Conservation (phyloP, 176 grass and related monocot genomes). For the Saccharum spontaneum region DNA sequence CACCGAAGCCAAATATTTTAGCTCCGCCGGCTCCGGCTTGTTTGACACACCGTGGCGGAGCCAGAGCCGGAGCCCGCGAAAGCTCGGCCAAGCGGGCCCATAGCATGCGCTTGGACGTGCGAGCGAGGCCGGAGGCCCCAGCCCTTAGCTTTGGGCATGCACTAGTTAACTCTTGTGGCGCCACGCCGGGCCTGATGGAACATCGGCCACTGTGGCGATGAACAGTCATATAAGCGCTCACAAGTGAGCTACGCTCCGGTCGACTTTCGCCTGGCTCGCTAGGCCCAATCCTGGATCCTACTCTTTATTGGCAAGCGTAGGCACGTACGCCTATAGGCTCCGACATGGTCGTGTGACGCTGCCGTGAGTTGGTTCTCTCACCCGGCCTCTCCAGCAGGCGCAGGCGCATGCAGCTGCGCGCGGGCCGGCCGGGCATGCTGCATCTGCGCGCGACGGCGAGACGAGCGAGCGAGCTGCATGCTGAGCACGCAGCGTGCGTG, state of each 20-base stretch:
- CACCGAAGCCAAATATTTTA: too few species aligned
- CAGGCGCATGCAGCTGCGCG: too few species aligned
- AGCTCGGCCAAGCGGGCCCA: too few species aligned
- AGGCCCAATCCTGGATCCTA: conserved; percentile 35
- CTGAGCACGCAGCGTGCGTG: neutral
- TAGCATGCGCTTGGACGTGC: too few species aligned
- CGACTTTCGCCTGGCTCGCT: conserved; percentile 24
- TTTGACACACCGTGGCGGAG: too few species aligned
- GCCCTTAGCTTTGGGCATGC: neutral
- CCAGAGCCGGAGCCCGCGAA: too few species aligned
- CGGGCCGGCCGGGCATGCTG: too few species aligned
- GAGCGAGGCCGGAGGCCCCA: neutral
- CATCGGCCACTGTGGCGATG: neutral
- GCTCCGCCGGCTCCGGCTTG: too few species aligned
- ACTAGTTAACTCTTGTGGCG: neutral
- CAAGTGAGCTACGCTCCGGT: neutral
- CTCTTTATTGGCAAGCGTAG: conserved; percentile 13
- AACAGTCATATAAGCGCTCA: conserved; percentile 36
- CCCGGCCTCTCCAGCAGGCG: too few species aligned
- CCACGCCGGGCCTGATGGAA: neutral
- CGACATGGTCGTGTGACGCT: conserved; percentile 36
- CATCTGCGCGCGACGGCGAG: too few species aligned
- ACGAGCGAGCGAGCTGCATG: too few species aligned
- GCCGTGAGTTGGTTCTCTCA: neutral
- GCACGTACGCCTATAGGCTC: conserved; percentile 10